Evolutionary conservation across 345 rosid species (phyloP), one percentile per base, ranked within the genome.

Genomic region (Fremontodendron californicum): DNA sequence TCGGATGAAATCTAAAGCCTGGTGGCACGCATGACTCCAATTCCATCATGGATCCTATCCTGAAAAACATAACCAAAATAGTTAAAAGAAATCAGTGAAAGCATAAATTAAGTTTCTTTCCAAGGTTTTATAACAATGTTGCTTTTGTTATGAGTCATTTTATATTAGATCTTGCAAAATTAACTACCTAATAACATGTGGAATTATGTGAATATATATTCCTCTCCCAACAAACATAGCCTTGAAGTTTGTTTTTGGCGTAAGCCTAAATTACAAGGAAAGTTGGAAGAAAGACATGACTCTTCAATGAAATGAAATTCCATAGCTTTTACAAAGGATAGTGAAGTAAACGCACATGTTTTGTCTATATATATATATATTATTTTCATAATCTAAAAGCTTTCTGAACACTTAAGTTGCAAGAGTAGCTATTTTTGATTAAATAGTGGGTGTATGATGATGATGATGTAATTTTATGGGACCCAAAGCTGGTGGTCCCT

Each of bases 1-100:
- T 94, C 11, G 98, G 98, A 76, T 89, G 97, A 83, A 94, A 94
- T 77, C 98, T 84, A 80, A 93, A 94, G 21, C 98, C 98, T 0
- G 98, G 98, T 16, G 98, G 99, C 71, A 95, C 90, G 25, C 88
- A 78, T 1, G 93, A 81, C 70, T 92, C 93, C 89, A 89, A 71
- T 78, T 92, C 90, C 96, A 90, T 82, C 70, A 40, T 57, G 40
- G 68, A 57, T 61, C 62, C 25, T 9, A 75, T 78, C 78, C 87
- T 83, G 80, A 63, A 25, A 74, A 71, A 76, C 25, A 39, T 29
- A 45, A 8, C 18, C 58, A 42, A 78, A 75, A n/a, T n/a, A 39
- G 4, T 15, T 12, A 37, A 15, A n/a, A 64, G 0, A 2, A 46
- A 49, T 52, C 79, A 83, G 78, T 82, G 69, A 74, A 29, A 77